A percentile compares a stretch with the other conserved stretches of the same genome.
phyloP scores from a whole-genome alignment of 2,329 filamentous ascomycete species.

The Clonostachys solani region DNA sequence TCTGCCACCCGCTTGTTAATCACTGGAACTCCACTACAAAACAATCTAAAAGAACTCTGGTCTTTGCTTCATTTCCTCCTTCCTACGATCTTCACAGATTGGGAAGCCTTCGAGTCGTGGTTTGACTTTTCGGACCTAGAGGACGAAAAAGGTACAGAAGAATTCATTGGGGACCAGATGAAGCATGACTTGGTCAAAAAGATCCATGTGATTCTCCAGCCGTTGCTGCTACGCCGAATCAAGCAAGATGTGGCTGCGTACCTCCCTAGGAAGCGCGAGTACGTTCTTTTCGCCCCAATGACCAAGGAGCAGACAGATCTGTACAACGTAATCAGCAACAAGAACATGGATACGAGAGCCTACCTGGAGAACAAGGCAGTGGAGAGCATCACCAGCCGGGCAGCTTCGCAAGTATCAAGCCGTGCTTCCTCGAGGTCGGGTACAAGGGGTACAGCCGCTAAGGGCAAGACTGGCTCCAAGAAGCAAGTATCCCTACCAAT shows the following conservation, averaged over 20 bases:
- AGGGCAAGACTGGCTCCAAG: not conserved
- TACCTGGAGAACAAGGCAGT: constrained; percentile 80
- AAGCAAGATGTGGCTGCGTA: constrained; percentile 91
- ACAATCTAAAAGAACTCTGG: constrained; percentile 94
- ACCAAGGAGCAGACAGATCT: constrained; percentile 87
- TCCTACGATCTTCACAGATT: constrained; percentile 87
- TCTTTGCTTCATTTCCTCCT: constrained; percentile 90
- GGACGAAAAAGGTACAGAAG: constrained; percentile 73
- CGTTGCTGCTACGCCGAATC: constrained; percentile 79
- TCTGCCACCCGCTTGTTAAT: constrained; percentile 90
- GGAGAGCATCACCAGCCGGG: constrained; percentile 48
- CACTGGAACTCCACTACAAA: constrained; percentile 91
- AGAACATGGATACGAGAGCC: constrained; percentile 57
- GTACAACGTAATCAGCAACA: constrained; percentile 64
- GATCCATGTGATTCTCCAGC: constrained; percentile 89
- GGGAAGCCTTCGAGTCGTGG: constrained; percentile 91
- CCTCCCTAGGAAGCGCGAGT: constrained; percentile 95
- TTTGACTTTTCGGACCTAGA: constrained; percentile 94
- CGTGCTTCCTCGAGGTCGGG: constrained; percentile 20
- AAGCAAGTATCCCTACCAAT: not conserved
- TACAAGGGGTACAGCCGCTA: constrained; percentile 5
- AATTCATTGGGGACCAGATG: constrained; percentile 74
- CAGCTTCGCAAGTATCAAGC: constrained; percentile 21
- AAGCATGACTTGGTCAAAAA: constrained; percentile 55
- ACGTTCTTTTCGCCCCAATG: constrained; percentile 90